These are phyloP conservation scores for Rubia tinctorum DNA, from an alignment of 305 asterid species.

Conservation along the genomic window DNA sequence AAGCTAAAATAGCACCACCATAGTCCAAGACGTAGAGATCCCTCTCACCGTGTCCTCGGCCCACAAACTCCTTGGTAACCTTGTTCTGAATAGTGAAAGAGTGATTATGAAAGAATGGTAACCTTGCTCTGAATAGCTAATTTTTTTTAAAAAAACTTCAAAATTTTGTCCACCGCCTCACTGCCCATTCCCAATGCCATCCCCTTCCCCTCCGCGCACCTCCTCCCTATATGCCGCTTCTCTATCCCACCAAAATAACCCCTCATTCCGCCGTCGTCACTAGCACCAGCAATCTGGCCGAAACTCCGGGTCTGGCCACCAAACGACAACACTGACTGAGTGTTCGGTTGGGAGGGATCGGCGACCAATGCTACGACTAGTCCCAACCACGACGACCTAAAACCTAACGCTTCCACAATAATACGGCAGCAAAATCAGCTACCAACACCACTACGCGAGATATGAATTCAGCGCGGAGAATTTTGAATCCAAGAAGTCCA, in stretches of 20 bases:
- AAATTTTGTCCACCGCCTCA: too few species aligned
- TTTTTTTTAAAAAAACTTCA: too few species aligned
- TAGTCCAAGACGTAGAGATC: too few species aligned
- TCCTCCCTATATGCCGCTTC: slow-evolving; percentile 44
- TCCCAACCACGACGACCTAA: slow-evolving; percentile 54
- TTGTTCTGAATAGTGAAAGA: too few species aligned
- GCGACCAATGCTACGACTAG: slow-evolving; percentile 65
- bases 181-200: slow-evolving; percentile 15
- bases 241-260: slow-evolving; percentile 42
- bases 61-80: too few species aligned
- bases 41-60: too few species aligned
- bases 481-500: slow-evolving; percentile 59
- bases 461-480: slow-evolving; percentile 41
- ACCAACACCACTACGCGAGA: slow-evolving; percentile 7
- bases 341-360: slow-evolving; percentile 96
- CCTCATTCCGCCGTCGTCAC: slow-evolving; percentile 22
- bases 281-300: slow-evolving; percentile 19
- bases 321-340: slow-evolving; percentile 98
- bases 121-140: too few species aligned
- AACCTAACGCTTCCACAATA: slow-evolving; percentile 74
- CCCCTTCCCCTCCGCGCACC: slow-evolving; percentile 25
- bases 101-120: too few species aligned
- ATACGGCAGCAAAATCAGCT: slow-evolving; percentile 20
- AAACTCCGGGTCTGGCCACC: slow-evolving; percentile 47
- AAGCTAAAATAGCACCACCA: too few species aligned